phyloP scores from a whole-genome alignment of 2,329 filamentous ascomycete genomes.

The Calonectria henricotiae region DNA sequence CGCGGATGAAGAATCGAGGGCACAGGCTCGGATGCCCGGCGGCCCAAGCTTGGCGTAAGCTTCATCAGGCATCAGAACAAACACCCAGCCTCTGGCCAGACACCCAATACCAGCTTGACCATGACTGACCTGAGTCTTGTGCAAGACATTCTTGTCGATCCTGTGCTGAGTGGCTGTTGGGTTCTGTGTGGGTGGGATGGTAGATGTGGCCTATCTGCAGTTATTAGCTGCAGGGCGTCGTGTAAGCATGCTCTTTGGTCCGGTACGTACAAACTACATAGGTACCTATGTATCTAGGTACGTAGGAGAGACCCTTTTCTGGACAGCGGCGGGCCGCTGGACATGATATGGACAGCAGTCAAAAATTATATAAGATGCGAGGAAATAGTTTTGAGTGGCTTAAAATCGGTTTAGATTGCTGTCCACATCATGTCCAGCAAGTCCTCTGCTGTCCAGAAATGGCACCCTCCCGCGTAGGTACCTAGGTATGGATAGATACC shows the following conservation, averaged over 20 bases:
- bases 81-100: conserved; percentile 6
- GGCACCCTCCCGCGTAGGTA: too few relatives aligned
- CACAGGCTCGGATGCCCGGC: conserved; percentile 11
- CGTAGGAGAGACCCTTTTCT: too few relatives aligned
- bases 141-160: conserved; percentile 22
- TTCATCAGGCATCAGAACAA: conserved; percentile 28
- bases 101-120: conserved; percentile 2
- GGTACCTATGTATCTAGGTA: too few relatives aligned
- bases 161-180: conserved; percentile 18
- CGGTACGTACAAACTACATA: neutral
- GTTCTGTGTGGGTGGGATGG: conserved; percentile 10
- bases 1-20: conserved; percentile 15
- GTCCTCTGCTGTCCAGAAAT: too few relatives aligned
- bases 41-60: conserved; percentile 25
- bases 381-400: too few relatives aligned
- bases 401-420: too few relatives aligned
- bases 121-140: conserved; percentile 8
- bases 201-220: conserved; percentile 7
- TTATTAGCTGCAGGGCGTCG: conserved; percentile 27
- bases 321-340: too few relatives aligned
- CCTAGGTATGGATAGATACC: neutral
- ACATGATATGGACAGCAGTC: too few relatives aligned
- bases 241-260: conserved; percentile 2
- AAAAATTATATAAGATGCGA: too few relatives aligned
- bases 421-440: too few relatives aligned